phyloP scores from a whole-genome alignment of 768 basidiomycete species.

The Mycena crocata region DNA sequence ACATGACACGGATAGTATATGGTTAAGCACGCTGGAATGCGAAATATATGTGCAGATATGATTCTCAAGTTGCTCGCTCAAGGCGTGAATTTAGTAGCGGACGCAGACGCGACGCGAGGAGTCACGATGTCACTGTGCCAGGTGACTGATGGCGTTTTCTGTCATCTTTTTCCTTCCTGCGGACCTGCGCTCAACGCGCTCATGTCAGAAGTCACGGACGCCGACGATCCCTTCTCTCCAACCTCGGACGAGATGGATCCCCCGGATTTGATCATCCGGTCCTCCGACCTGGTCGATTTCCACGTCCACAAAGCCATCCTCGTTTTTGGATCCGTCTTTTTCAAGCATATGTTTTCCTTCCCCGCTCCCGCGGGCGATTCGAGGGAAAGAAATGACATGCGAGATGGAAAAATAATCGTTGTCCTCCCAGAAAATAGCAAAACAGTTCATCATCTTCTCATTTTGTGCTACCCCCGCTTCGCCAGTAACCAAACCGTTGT shows the following conservation, averaged over 20 bases:
- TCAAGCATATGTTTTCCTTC: slow-evolving; percentile 41
- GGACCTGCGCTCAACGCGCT: too few species aligned
- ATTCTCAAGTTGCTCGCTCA: too few species aligned
- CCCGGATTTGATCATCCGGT: slow-evolving; percentile 55
- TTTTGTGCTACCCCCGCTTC: slow-evolving; percentile 49
- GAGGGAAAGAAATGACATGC: too few species aligned
- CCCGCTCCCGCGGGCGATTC: slow-evolving; percentile 38
- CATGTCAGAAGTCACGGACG: slow-evolving; percentile 12
- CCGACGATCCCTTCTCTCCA: slow-evolving; percentile 23
- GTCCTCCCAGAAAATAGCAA: slow-evolving; percentile 45
- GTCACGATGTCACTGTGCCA: too few species aligned
- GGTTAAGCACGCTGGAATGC: too few species aligned
- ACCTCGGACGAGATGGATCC: slow-evolving; percentile 36
- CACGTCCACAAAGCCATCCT: slow-evolving; percentile 56
- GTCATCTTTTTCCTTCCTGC: too few species aligned
- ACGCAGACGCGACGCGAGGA: too few species aligned
- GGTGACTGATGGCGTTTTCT: background rate
- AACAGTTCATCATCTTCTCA: slow-evolving; percentile 47
- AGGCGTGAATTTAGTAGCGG: too few species aligned
- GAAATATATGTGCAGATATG: too few species aligned
- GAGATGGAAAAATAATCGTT: slow-evolving; percentile 46
- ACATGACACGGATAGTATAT: too few species aligned
- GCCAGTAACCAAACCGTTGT: slow-evolving; percentile 8
- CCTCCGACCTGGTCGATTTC: slow-evolving; percentile 52
- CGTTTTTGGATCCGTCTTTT: slow-evolving; percentile 55